Percentiles rank a stretch among this genome's conserved stretches.
Evolutionary conservation across 257 asterid species (phyloP).

Genomic region (Petunia secreta): DNA sequence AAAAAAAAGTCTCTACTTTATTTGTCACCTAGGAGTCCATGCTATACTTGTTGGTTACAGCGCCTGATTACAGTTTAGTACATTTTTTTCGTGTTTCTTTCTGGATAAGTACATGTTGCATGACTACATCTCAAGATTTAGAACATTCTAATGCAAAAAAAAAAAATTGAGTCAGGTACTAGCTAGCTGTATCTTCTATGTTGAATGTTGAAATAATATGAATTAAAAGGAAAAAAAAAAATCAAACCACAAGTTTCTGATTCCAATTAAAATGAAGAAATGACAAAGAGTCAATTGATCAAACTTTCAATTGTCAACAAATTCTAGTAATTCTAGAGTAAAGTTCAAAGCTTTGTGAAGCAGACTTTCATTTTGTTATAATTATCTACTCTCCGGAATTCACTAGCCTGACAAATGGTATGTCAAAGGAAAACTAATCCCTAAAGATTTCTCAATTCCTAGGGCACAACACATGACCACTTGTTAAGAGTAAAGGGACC

Average conservation of each 20-base stretch:
- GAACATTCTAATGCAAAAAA: background rate
- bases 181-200: background rate
- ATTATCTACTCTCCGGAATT: no score
- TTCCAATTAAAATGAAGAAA: slow-evolving; percentile 8
- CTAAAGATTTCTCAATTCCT: no score
- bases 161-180: slow-evolving; percentile 9
- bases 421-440: no score
- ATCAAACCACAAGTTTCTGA: background rate
- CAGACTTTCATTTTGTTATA: no score
- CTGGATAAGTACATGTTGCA: background rate
- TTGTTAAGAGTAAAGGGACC: no score
- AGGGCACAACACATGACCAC: no score
- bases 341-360: background rate
- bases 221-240: background rate
- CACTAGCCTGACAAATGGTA: no score
- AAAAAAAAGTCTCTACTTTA: background rate
- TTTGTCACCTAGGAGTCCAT: no score
- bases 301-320: background rate
- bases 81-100: background rate
- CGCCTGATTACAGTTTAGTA: background rate
- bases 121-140: background rate
- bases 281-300: background rate
- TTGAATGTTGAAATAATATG: background rate
- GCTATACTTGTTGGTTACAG: no score
- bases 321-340: background rate